Percentiles rank a stretch among this genome's conserved stretches.
phyloP scores from a whole-genome alignment of 2,329 filamentous ascomycete genomes.

The Tolypocladium inflatum region DNA sequence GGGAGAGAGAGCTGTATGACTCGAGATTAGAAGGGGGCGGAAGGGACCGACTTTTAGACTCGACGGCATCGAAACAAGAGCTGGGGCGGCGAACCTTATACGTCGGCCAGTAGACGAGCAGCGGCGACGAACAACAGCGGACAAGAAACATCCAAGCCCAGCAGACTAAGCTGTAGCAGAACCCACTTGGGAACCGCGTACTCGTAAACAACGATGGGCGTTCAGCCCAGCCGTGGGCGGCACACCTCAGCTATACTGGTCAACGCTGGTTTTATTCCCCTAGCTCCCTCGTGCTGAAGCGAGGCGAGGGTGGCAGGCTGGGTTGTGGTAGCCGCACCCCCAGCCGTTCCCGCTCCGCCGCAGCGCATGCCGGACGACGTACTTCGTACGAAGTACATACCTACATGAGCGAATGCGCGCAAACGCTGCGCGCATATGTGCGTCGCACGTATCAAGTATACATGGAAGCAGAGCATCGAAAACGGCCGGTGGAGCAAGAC shows the following conservation, averaged over 20 bases:
- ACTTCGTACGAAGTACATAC: too few species aligned
- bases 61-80: background rate
- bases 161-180: background rate
- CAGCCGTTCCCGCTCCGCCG: background rate
- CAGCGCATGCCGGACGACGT: background rate
- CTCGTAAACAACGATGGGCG: background rate
- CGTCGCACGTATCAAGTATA: background rate
- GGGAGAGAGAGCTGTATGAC: background rate
- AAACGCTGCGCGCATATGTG: background rate
- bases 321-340: background rate
- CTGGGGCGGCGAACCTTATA: constrained; percentile 13
- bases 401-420: background rate
- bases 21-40: background rate
- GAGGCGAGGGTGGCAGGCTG: background rate
- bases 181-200: constrained; percentile 1
- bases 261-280: constrained; percentile 1
- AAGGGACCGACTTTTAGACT: background rate
- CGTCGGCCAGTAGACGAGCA: background rate
- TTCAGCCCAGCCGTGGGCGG: constrained; percentile 4
- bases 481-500: background rate
- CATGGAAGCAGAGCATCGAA: background rate
- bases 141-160: background rate
- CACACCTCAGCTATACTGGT: constrained; percentile 6
- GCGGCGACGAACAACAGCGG: background rate
- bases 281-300: constrained; percentile 3